Evolutionary conservation across 2,329 filamentous ascomycete genomes (phyloP), one percentile per base, ranked within the genome.

Genomic region (Cytospora schulzeri): DNA sequence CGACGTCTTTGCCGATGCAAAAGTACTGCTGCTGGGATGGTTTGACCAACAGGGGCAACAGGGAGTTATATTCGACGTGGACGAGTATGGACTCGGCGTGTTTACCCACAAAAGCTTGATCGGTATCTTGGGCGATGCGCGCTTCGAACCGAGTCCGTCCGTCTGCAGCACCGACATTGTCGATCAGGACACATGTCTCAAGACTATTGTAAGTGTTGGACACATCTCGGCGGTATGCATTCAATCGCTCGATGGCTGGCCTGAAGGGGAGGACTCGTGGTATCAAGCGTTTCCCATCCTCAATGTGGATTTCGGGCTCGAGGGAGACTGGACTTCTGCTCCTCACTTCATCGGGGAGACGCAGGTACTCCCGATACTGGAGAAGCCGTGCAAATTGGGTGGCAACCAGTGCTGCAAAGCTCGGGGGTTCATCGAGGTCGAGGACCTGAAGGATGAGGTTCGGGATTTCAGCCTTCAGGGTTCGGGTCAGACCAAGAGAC

Each of bases 251-350:
- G 61, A 80, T 81, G 7, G 70, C 75, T 1, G 71, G 63, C 50
- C 74, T 72, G 69, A 76, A 77, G 0, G 79, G 77, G 2, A 80
- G 22, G 3, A 81, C 69, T 0, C 79, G 76, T 0, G 79, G 76
- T 3, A 81, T 71, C 0, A 78, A 66, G 0, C 74, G 73, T 5
- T 54, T 67, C 1, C 75, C 75, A 2, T 70, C 62, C 45, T 77
- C 70, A 1, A 80, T 68, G 50, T 79, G 73, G 2, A 81, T 70
- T 70, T 80, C 79, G 0, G 71, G 71, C 67, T 80, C 79, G 19
- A 70, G 63, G 1, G 68, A 79, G 68, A 1, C 62, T 65, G 68
- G 2, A 69, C 65, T 60, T 68, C 54, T 45, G 17, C 62, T 60
- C 19, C 0, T 35, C 35, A 15, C 38, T 5, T 22, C n/a, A 1